A percentile compares a stretch with the other conserved stretches of the same genome.
Conservation (phyloP, 441 rosid genomes). For the Lepidium campestre region DNA sequence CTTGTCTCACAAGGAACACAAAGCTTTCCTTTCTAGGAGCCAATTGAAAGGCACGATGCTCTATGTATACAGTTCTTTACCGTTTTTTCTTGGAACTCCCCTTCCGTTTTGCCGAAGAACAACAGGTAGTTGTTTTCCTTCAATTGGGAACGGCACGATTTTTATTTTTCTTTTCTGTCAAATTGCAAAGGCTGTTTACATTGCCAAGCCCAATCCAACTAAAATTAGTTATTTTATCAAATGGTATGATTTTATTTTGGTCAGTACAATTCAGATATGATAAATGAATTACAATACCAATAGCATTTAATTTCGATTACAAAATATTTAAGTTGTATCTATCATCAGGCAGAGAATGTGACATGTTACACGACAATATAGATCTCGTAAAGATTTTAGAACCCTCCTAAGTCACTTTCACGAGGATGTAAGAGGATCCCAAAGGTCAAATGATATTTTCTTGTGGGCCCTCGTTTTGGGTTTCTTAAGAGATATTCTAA, state of each 20-base stretch:
- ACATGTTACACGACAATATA: neutral
- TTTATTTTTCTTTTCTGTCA: neutral
- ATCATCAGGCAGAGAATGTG: neutral
- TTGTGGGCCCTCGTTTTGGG: neutral
- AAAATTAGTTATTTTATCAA: neutral
- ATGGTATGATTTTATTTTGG: neutral
- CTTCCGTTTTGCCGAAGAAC: slow-evolving; percentile 8
- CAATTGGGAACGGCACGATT: neutral
- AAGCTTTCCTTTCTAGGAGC: neutral
- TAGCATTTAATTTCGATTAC: neutral
- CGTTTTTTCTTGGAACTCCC: neutral
- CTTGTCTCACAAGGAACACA: slow-evolving; percentile 1
- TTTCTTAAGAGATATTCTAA: no score
- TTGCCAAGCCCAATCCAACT: neutral
- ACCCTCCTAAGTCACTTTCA: neutral
- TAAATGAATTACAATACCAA: neutral
- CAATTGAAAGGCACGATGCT: slow-evolving; percentile 14
- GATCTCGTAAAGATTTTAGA: neutral
- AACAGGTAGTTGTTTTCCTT: slow-evolving; percentile 29
- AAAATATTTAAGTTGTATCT: neutral
- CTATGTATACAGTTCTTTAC: neutral
- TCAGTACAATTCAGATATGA: neutral
- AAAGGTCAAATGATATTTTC: neutral
- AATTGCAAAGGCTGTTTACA: neutral
- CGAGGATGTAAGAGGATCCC: neutral